Base-by-base conservation (phyloP, 768 basidiomycete genomes). In the Pisolithus sp. region DNA sequence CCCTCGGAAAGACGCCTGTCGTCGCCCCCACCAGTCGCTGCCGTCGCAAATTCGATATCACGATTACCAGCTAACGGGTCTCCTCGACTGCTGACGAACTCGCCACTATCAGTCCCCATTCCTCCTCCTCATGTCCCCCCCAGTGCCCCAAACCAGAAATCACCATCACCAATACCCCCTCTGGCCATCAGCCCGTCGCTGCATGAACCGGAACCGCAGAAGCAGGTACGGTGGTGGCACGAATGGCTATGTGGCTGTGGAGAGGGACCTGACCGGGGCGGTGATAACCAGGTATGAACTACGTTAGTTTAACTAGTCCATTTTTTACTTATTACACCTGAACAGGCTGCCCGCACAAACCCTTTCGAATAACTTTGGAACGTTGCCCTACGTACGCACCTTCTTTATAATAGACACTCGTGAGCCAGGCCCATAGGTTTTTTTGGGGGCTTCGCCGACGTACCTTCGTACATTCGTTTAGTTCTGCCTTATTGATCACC, bases 201-300 rank as follows among this genome's bases (percentile, higher is more conserved):
- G 9, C 49, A 58, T 34, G 52, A 64, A 18, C 52, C 56, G 5
- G 57, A 66, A n/a, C 69, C 66, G 36, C 61, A 56, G 24, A 69
- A 68, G 40, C 70, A 74, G 46, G 72, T 74, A 4, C 70, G 78
- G 54, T 90, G 88, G 88, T 90, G 88, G 88, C 87, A 88, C 62
- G 88, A 90, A 30, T 89, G 87, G 86, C 64, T 90, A 54, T 90
- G 88, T 64, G 88, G 88, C 12, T 88, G 86, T 57, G 73, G 81
- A 17, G 87, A 89, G 62, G 83, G 84, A n/a, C 71, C 79, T 3
- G 83, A 86, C 65, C 75, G 86, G 15, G 85, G 82, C 41, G 86
- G 85, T 5, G 82, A 89, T 49, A 65, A 76, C 55, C 88, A 90
- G 78, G 87, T 84, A 61, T 39, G 74, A 64, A 24, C 50, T 23